phyloP scores from a whole-genome alignment of 2,329 filamentous ascomycete genomes.

The Neocucurbitaria cava region DNA sequence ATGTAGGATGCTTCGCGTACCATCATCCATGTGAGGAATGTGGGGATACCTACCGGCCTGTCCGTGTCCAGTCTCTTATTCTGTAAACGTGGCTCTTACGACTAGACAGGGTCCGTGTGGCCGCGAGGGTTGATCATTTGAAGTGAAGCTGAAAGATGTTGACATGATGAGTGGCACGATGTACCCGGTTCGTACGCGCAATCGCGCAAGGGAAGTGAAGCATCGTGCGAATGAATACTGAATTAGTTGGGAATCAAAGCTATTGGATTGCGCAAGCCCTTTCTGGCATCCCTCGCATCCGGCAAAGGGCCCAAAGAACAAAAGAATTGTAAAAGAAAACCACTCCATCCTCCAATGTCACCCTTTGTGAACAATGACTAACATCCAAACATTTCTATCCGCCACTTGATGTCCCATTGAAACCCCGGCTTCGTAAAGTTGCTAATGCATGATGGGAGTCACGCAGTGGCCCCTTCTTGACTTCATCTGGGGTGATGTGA shows the following conservation, averaged over 20 bases:
- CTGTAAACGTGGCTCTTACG: too few species aligned
- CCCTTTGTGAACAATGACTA: neutral
- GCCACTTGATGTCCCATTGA: neutral
- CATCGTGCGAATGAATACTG: neutral
- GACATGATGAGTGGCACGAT: too few species aligned
- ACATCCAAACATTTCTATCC: neutral
- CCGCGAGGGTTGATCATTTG: neutral
- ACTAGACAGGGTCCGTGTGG: too few species aligned
- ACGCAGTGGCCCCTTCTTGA: neutral
- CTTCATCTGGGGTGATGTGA: neutral
- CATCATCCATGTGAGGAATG: neutral
- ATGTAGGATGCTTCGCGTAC: neutral
- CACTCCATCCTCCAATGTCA: neutral
- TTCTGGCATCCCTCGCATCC: neutral
- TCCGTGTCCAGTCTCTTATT: too few species aligned
- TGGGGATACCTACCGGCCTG: too few species aligned
- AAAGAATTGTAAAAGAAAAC: neutral
- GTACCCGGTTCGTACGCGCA: neutral
- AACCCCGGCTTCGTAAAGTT: neutral
- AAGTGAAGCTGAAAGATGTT: neutral
- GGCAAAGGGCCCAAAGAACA: neutral
- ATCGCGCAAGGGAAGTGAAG: neutral
- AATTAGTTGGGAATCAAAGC: neutral
- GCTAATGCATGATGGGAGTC: neutral
- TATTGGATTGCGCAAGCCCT: neutral